Conservation (phyloP, 169 alveolate species). For the Blepharisma undulans region DNA sequence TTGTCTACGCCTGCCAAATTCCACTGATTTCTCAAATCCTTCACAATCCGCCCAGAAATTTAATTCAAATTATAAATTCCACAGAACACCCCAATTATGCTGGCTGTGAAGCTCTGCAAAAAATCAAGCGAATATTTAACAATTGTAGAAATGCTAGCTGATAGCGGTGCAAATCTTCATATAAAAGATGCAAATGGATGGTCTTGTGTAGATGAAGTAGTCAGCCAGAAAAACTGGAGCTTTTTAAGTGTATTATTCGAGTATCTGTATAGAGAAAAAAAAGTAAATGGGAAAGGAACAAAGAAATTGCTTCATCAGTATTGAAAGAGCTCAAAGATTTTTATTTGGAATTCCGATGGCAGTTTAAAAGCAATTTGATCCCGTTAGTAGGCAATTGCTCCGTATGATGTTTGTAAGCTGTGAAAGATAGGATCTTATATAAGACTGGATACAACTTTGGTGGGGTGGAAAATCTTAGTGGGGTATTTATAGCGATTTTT, state of each 20-base stretch:
- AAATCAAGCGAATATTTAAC: not conserved
- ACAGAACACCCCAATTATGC: slow-evolving; percentile 27
- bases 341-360: slow-evolving; percentile 83
- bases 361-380: slow-evolving; percentile 66
- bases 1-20: not conserved
- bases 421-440: slow-evolving; percentile 70
- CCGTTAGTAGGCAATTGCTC: slow-evolving; percentile 81
- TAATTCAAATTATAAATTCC: not conserved
- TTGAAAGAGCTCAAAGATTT: slow-evolving; percentile 74
- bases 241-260: slow-evolving; percentile 70
- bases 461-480: slow-evolving; percentile 56
- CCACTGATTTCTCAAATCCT: not conserved
- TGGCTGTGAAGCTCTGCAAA: slow-evolving; percentile 17
- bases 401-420: slow-evolving; percentile 75
- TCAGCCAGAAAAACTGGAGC: slow-evolving; percentile 65
- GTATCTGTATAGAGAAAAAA: slow-evolving; percentile 54
- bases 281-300: slow-evolving; percentile 58
- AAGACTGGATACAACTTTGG: slow-evolving; percentile 79
- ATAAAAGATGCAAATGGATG: slow-evolving; percentile 76
- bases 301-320: slow-evolving; percentile 42
- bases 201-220: slow-evolving; percentile 79
- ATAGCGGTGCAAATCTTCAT: slow-evolving; percentile 71
- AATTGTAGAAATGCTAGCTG: slow-evolving; percentile 53
- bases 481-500: not conserved
- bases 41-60: not conserved